Evolutionary conservation across 495 filamentous ascomycete genomes (phyloP), one percentile per base, ranked within the genome.

Genomic region (Penicillium cataractarum): DNA sequence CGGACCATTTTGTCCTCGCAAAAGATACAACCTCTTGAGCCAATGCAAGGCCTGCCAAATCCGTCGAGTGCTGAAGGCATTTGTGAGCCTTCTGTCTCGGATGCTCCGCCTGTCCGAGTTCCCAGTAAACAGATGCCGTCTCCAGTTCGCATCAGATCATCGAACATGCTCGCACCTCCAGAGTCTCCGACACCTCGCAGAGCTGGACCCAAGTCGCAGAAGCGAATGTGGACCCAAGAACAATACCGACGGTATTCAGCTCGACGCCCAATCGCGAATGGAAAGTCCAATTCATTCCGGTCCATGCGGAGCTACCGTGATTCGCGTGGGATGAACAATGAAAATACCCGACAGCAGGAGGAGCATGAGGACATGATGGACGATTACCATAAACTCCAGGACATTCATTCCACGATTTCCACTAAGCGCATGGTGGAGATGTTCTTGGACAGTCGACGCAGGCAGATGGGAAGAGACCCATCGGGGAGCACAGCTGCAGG

Each of bases 401-500:
- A 67, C 17, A 32, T 62, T 29, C 68, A 68, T 35, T 65, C 72
- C 0, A 68, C 73, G 0, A 72, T 84, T 17, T 83, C 82, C 27
- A 84, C 81, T 66, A 82, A 84, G 65, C 77, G 71, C 58, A 87
- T 89, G 82, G 85, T 88, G 24, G 84, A 89, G 55, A 61, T 82
- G 60, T 88, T 87, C 65, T 68, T 89, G 66, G 81, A 79, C 49
- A 85, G 80, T 60, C 77, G 84, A 29, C 79, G 83, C 1, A 80
- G 62, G 50, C 79, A 78, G 37, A 79, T 78, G 58, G 76, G 68
- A 13, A 39, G 57, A 26, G 70, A 66, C 2, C 27, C 59, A 26
- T 62, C 67, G 7, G 68, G 73, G 17, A 58, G 63, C 17, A 68
- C 60, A 29, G 29, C 55, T 2, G 49, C 67, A 31, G 65, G 65